Percentiles rank a stretch among this genome's conserved stretches.
Evolutionary conservation across 192 early-diverging fungal species (phyloP).

Genomic region (Chytriomyces confervae): DNA sequence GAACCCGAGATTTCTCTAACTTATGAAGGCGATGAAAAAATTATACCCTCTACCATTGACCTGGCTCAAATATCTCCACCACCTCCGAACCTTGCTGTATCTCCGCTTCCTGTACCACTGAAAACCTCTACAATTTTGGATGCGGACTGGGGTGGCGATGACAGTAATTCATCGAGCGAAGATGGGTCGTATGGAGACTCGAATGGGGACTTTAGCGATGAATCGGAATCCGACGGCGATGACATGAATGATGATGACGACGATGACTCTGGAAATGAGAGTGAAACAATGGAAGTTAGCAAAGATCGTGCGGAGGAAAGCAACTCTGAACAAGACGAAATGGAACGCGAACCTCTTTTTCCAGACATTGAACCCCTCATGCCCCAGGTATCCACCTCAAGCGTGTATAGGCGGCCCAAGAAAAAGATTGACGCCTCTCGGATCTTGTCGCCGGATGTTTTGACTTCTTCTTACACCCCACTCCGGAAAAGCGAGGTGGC

Average conservation of each 20-base stretch:
- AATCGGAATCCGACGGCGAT: constrained; percentile 56
- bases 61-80: not conserved
- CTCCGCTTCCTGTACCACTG: constrained; percentile 1
- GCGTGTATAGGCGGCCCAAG: not conserved
- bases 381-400: not conserved
- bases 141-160: constrained; percentile 19
- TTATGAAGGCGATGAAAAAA: not conserved
- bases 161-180: constrained; percentile 14
- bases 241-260: constrained; percentile 29
- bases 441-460: not conserved
- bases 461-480: not conserved
- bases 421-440: constrained; percentile 7
- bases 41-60: not conserved
- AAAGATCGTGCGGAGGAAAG: not conserved
- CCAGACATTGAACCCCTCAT: constrained; percentile 17
- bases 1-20: too few species aligned
- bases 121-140: not conserved
- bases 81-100: too few species aligned
- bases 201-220: constrained; percentile 55
- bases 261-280: constrained; percentile 33
- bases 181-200: constrained; percentile 15
- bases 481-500: constrained; percentile 22
- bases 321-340: constrained; percentile 18
- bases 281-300: not conserved
- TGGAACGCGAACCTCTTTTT: constrained; percentile 16